These are phyloP conservation scores for Mortierella sp. DNA, from an alignment of 371 early-diverging fungal species.

Conservation along the genomic window DNA sequence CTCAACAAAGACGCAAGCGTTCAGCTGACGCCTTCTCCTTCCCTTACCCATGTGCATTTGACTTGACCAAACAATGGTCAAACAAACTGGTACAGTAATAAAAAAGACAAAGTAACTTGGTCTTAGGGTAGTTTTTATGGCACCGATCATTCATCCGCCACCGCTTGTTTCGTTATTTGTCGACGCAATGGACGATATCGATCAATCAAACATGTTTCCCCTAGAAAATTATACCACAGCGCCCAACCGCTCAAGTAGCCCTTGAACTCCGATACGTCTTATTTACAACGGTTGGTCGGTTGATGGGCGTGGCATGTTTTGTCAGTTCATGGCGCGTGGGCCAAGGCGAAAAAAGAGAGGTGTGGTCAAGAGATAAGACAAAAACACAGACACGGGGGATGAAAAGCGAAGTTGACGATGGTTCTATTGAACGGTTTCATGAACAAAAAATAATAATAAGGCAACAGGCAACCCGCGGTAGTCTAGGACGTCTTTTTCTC, in stretches of 20 bases:
- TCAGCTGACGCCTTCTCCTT: background rate
- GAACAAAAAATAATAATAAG: no score
- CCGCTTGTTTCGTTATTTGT: no score
- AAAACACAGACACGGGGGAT: background rate
- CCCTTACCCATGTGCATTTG: background rate
- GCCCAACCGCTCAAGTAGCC: no score
- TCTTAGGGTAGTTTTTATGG: no score
- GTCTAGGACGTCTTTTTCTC: background rate
- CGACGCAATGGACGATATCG: no score
- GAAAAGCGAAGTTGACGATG: background rate
- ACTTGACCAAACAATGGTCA: no score
- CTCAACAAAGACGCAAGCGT: background rate
- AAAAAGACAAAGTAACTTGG: no score
- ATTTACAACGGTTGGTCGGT: background rate
- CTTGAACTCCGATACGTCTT: background rate
- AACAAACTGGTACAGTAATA: no score
- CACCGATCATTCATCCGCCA: no score
- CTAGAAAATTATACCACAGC: no score
- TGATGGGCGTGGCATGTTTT: background rate
- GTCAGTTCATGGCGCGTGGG: background rate
- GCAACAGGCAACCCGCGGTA: no score
- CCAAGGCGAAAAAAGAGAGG: background rate
- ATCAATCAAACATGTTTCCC: no score
- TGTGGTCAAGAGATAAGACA: background rate
- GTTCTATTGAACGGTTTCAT: slow-evolving; percentile 8